phyloP scores from a whole-genome alignment of 768 basidiomycete genomes.

The Pleurotus cornucopiae region DNA sequence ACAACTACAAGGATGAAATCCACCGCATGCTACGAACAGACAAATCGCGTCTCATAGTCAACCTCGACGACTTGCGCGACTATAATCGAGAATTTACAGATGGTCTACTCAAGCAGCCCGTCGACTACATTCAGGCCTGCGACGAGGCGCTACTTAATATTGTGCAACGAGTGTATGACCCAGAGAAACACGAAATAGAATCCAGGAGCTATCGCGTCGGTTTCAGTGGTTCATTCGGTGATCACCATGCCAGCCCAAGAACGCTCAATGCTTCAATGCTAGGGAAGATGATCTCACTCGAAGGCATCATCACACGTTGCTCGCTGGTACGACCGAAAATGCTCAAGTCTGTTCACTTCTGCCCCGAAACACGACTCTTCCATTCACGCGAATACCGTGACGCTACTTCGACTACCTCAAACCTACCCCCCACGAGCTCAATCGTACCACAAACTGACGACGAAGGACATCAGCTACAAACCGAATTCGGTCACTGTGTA shows the following conservation, averaged over 20 bases:
- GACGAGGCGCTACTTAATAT: constrained; percentile 78
- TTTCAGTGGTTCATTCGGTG: constrained; percentile 94
- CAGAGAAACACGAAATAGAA: constrained; percentile 76
- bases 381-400: constrained; percentile 91
- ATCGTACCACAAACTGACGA: constrained; percentile 91
- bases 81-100: constrained; percentile 85
- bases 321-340: constrained; percentile 98
- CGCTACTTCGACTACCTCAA: constrained; percentile 81
- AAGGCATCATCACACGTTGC: constrained; percentile 97
- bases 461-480: constrained; percentile 80
- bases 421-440: constrained; percentile 79
- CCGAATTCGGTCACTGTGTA: constrained; percentile 87
- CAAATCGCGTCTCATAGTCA: constrained; percentile 87
- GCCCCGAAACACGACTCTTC: constrained; percentile 80
- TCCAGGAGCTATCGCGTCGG: constrained; percentile 84
- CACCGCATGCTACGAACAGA: constrained; percentile 77
- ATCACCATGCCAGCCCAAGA: constrained; percentile 95
- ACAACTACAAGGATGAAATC: constrained; percentile 86
- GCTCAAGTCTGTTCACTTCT: constrained; percentile 95
- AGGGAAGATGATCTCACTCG: constrained; percentile 93
- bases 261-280: constrained; percentile 86
- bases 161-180: constrained; percentile 70
- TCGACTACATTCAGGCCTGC: constrained; percentile 83
- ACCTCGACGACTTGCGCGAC: constrained; percentile 93
- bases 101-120: constrained; percentile 85